These are phyloP conservation scores for Scheffersomyces lignicola DNA, from an alignment of 1,139 yeast genomes.

Conservation along the genomic window DNA sequence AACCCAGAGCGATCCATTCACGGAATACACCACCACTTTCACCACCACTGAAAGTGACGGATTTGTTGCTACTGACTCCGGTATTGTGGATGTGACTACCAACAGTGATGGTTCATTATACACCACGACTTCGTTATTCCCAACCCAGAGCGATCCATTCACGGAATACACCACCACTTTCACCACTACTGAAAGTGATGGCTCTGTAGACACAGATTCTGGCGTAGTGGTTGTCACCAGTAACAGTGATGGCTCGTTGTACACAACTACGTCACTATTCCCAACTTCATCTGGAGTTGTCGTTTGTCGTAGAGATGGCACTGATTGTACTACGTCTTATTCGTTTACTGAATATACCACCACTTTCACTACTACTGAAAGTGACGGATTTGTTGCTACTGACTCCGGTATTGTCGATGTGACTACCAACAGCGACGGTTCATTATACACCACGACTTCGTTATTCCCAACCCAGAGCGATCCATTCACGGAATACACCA, in stretches of 20 bases:
- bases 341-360: conserved; percentile 5
- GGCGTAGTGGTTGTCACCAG: conserved; percentile 4
- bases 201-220: background rate
- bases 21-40: conserved; percentile 1
- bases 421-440: conserved; percentile 1
- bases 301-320: too few relatives aligned
- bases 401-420: conserved; percentile 5
- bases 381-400: conserved; percentile 1
- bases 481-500: conserved; percentile 3
- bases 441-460: conserved; percentile 4
- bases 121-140: background rate
- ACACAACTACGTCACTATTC: conserved; percentile 3
- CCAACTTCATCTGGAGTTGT: conserved; percentile 4
- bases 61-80: conserved; percentile 1
- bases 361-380: conserved; percentile 3
- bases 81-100: background rate
- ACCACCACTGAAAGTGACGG: conserved; percentile 1
- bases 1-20: conserved; percentile 1
- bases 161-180: conserved; percentile 3
- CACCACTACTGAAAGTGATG: conserved; percentile 2
- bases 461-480: conserved; percentile 1
- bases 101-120: background rate
- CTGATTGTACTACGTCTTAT: too few relatives aligned
- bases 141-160: conserved; percentile 1
- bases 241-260: background rate